Conservation (phyloP, 2,329 filamentous ascomycete species). For the Aspergillus fischeri region DNA sequence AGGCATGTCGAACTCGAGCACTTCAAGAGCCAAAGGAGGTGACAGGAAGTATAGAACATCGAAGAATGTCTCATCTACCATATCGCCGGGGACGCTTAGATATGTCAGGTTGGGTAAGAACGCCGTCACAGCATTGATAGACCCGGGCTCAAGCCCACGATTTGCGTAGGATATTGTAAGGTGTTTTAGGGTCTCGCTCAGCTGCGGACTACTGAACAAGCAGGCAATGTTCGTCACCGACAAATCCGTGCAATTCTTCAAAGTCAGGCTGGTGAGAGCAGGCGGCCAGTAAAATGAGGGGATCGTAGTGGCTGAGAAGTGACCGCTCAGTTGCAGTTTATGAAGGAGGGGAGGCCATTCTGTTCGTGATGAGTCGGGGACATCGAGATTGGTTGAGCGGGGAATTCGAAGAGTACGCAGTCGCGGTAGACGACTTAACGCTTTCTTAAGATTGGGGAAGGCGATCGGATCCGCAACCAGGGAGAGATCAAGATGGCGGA, state of each 20-base stretch:
- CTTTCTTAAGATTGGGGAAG: slow-evolving; percentile 48
- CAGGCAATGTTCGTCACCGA: slow-evolving; percentile 19
- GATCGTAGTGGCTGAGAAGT: slow-evolving; percentile 15
- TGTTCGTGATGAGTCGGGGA: slow-evolving; percentile 4
- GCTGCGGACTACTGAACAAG: slow-evolving; percentile 21
- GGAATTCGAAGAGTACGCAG: slow-evolving; percentile 47
- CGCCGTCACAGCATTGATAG: slow-evolving; percentile 21
- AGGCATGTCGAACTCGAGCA: slow-evolving; percentile 26
- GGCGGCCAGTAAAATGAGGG: slow-evolving; percentile 26
- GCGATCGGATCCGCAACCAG: slow-evolving; percentile 50
- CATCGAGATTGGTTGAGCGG: slow-evolving; percentile 18
- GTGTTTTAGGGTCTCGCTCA: slow-evolving; percentile 18
- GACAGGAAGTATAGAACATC: slow-evolving; percentile 16
- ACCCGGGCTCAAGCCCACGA: slow-evolving; percentile 21
- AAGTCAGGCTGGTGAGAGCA: slow-evolving; percentile 20
- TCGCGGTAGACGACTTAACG: slow-evolving; percentile 44
- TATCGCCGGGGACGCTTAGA: slow-evolving; percentile 30
- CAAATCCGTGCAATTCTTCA: slow-evolving; percentile 23
- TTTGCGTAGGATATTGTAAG: slow-evolving; percentile 24
- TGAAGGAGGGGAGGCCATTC: slow-evolving; percentile 26
- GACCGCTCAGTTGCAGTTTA: slow-evolving; percentile 23
- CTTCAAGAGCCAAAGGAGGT: slow-evolving; percentile 20
- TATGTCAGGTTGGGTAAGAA: slow-evolving; percentile 24
- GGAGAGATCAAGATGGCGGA: slow-evolving; percentile 50
- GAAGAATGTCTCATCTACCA: slow-evolving; percentile 26